These are phyloP conservation scores for Hanseniaspora valbyensis DNA, from an alignment of 805 yeast species.

Conservation along the genomic window DNA sequence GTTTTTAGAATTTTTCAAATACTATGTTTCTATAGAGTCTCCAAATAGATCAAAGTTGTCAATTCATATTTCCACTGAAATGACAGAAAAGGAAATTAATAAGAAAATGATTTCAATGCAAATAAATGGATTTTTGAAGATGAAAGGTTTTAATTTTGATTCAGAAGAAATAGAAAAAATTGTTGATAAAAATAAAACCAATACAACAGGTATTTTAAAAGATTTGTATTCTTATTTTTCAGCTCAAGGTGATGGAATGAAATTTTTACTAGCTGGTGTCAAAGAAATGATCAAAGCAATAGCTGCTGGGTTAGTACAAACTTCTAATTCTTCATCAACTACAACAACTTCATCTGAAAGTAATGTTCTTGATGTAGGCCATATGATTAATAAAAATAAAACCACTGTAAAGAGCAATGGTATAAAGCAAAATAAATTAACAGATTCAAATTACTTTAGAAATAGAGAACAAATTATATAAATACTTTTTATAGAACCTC, in stretches of 20 bases:
- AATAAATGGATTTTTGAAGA: constrained; percentile 35
- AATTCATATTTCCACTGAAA: constrained; percentile 32
- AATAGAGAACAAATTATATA: neutral
- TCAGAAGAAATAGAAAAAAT: constrained; percentile 32
- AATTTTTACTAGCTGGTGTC: constrained; percentile 28
- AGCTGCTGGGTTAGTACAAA: neutral
- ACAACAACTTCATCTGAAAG: neutral
- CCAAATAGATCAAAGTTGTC: constrained; percentile 33
- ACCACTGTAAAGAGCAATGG: neutral
- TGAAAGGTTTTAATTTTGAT: constrained; percentile 40
- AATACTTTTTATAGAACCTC: no score
- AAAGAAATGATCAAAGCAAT: constrained; percentile 29
- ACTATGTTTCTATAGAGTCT: constrained; percentile 32
- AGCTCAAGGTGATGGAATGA: constrained; percentile 34
- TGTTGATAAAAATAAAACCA: constrained; percentile 32
- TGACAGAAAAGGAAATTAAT: constrained; percentile 31
- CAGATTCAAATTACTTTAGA: constrained; percentile 6
- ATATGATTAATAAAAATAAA: neutral
- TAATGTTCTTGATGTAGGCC: neutral
- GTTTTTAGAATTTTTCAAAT: constrained; percentile 31
- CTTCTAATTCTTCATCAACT: neutral
- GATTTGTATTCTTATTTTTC: constrained; percentile 36
- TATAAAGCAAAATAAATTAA: neutral
- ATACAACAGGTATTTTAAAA: constrained; percentile 31
- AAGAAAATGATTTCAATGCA: constrained; percentile 32